Conservation (phyloP, 371 early-diverging fungal genomes). For the Enterospora canceri region DNA sequence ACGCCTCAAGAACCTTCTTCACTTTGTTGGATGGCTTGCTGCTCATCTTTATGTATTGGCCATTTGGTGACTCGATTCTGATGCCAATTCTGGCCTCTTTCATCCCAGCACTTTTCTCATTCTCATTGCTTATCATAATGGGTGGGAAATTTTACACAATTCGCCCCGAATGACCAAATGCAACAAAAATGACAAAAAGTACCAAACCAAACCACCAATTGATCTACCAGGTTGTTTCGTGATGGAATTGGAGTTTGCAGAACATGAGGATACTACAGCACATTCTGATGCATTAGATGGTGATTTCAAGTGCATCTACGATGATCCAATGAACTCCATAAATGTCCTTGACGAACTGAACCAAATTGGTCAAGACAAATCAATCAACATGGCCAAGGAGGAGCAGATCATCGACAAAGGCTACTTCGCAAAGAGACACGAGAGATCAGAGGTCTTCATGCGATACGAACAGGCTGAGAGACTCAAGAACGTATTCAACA, state of each 20-base stretch:
- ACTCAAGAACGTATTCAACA: slow-evolving; percentile 9
- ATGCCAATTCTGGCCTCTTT: slow-evolving; percentile 16
- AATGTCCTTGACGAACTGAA: slow-evolving; percentile 5
- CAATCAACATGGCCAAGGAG: not conserved
- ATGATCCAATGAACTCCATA: not conserved
- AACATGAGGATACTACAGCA: slow-evolving; percentile 10
- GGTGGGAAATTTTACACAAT: not conserved
- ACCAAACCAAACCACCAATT: not conserved
- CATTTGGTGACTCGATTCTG: slow-evolving; percentile 19
- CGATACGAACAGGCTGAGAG: not conserved
- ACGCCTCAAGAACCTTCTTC: slow-evolving; percentile 41
- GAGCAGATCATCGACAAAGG: slow-evolving; percentile 9
- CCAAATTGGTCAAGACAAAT: not conserved
- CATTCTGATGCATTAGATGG: slow-evolving; percentile 5
- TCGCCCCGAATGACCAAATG: not conserved
- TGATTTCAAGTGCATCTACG: slow-evolving; percentile 11
- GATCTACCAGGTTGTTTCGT: slow-evolving; percentile 13
- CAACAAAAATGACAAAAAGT: slow-evolving; percentile 1
- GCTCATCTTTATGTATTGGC: slow-evolving; percentile 29
- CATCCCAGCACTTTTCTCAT: not conserved
- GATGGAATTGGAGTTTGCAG: slow-evolving; percentile 8
- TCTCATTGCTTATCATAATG: not conserved
- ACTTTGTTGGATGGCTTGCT: slow-evolving; percentile 35
- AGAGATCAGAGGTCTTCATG: slow-evolving; percentile 7
- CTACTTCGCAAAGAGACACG: slow-evolving; percentile 12